Percentiles rank a stretch among this genome's conserved stretches.
Conservation (phyloP, 768 basidiomycete genomes). For the Hygrocybe punicea region DNA sequence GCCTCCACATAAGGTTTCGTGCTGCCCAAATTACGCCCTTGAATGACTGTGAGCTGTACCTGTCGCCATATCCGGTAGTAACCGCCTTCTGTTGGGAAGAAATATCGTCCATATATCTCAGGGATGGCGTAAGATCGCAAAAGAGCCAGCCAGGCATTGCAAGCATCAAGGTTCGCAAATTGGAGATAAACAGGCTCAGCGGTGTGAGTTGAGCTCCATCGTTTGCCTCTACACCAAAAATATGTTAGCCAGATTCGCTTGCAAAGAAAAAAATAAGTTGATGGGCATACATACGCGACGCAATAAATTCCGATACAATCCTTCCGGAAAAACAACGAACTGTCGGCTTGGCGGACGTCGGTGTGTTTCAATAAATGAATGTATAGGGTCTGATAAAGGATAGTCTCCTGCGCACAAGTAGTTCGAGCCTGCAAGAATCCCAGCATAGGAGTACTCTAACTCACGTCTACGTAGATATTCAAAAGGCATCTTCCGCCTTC, state of each 20-base stretch:
- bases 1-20: constrained; percentile 7
- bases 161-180: constrained; percentile 60
- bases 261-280: background rate
- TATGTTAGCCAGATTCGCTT: constrained; percentile 6
- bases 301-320: constrained; percentile 72
- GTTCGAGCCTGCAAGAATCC: background rate
- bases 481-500: constrained; percentile 65
- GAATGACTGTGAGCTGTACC: constrained; percentile 66
- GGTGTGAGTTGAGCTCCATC: constrained; percentile 50
- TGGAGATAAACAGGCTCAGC: constrained; percentile 72
- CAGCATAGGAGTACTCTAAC: constrained; percentile 18
- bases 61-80: constrained; percentile 87
- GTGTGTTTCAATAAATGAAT: constrained; percentile 72
- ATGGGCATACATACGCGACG: constrained; percentile 42
- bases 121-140: constrained; percentile 77
- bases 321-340: constrained; percentile 72
- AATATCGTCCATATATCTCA: constrained; percentile 68
- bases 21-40: constrained; percentile 70
- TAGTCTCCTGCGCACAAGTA: constrained; percentile 51
- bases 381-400: constrained; percentile 69
- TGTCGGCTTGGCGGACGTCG: constrained; percentile 74
- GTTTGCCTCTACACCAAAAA: constrained; percentile 47
- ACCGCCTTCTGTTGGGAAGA: constrained; percentile 58
- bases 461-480: constrained; percentile 72
- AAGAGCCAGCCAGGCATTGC: constrained; percentile 75